Evolutionary conservation across 495 filamentous ascomycete genomes (phyloP).

Genomic region (Podospora tetraspora): DNA sequence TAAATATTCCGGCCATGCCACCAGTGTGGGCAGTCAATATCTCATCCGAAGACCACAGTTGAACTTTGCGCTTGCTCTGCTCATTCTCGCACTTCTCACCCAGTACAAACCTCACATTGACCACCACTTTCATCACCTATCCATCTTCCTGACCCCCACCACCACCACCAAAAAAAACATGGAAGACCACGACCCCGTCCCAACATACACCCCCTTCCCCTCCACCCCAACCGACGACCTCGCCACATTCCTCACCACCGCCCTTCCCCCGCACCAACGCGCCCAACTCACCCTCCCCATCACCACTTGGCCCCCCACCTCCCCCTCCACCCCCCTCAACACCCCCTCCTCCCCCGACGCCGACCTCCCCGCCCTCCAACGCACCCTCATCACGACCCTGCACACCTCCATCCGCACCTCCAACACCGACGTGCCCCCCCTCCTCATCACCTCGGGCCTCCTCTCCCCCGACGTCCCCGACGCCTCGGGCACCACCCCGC

Average conservation of each 20-base stretch:
- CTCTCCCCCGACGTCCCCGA: constrained; percentile 28
- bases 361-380: constrained; percentile 10
- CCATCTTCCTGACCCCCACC: neutral
- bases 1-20: neutral
- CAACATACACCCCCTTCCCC: neutral
- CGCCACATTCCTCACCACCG: neutral
- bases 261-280: neutral
- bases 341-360: neutral
- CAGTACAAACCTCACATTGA: neutral
- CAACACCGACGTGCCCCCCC: constrained; percentile 19
- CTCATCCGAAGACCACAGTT: neutral
- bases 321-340: neutral
- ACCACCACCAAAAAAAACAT: neutral
- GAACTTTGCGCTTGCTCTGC: neutral
- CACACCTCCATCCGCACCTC: constrained; percentile 18
- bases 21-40: neutral
- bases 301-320: neutral
- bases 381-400: constrained; percentile 20
- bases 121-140: too few relatives aligned
- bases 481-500: constrained; percentile 26
- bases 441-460: constrained; percentile 20
- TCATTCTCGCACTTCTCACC: neutral
- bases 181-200: neutral
- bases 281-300: neutral
- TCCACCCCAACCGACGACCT: neutral